Conservation (phyloP, 2,329 filamentous ascomycete genomes). For the Phaeomoniella chlamydospora region DNA sequence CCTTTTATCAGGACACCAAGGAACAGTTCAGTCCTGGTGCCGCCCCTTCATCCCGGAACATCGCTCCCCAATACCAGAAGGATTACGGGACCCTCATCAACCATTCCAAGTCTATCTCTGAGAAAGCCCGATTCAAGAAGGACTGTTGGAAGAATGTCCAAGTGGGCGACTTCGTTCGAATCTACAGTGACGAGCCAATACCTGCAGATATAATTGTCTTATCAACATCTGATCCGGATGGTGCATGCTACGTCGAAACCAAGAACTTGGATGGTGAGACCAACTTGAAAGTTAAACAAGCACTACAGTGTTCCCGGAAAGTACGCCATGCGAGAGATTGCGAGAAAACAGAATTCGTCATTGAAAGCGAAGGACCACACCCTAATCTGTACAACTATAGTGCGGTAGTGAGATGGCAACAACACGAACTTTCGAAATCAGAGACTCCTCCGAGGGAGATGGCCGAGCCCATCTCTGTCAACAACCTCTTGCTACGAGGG, state of each 20-base stretch:
- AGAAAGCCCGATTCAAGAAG: slow-evolving; percentile 73
- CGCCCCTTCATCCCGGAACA: neutral
- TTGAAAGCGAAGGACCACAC: slow-evolving; percentile 85
- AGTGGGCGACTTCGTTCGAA: slow-evolving; percentile 88
- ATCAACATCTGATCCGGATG: slow-evolving; percentile 84
- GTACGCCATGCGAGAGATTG: slow-evolving; percentile 86
- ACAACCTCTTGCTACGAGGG: slow-evolving; percentile 85
- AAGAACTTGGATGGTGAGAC: slow-evolving; percentile 98
- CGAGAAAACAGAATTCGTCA: slow-evolving; percentile 70
- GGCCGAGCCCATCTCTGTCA: slow-evolving; percentile 86
- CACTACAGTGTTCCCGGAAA: slow-evolving; percentile 67
- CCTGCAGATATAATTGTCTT: slow-evolving; percentile 87
- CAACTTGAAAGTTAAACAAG: slow-evolving; percentile 87
- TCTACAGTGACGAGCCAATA: slow-evolving; percentile 92
- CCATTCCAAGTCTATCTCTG: slow-evolving; percentile 46
- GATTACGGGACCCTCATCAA: slow-evolving; percentile 62
- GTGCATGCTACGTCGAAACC: slow-evolving; percentile 92
- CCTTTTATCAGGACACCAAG: slow-evolving; percentile 12
- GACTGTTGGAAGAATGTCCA: slow-evolving; percentile 92
- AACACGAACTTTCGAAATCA: slow-evolving; percentile 50
- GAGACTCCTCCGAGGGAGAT: slow-evolving; percentile 56
- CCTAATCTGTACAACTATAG: slow-evolving; percentile 93
- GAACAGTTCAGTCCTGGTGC: neutral
- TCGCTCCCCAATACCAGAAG: slow-evolving; percentile 23
- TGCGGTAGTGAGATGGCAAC: slow-evolving; percentile 75